Percentiles rank a stretch among this genome's conserved stretches.
phyloP scores from a whole-genome alignment of 306 rosid genomes.

The Cyamopsis tetragonoloba region DNA sequence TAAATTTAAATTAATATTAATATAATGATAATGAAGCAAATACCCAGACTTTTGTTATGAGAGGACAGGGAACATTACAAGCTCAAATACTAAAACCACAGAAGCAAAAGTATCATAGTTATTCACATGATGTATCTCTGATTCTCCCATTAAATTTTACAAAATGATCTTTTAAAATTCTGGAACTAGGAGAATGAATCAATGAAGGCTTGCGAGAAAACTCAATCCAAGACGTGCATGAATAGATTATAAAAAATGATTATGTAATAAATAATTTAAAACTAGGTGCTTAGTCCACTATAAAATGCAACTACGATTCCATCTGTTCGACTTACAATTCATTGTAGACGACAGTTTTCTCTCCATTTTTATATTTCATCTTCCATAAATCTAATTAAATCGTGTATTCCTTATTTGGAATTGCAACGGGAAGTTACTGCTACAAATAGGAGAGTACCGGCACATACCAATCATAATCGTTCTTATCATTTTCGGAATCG shows the following conservation, averaged over 20 bases:
- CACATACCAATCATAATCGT: slow-evolving; percentile 89
- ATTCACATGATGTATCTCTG: not conserved
- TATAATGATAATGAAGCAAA: not conserved
- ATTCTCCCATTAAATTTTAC: not conserved
- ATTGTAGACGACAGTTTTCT: not conserved
- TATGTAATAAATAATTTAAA: not conserved
- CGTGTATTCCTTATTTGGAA: not conserved
- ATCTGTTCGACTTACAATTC: not conserved
- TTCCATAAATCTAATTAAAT: not conserved
- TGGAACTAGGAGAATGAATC: not conserved
- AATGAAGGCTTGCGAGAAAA: not conserved
- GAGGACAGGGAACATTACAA: not conserved
- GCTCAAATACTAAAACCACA: not conserved
- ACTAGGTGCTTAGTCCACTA: not conserved
- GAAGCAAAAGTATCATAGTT: not conserved
- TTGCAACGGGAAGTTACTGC: not conserved
- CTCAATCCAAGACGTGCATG: not conserved
- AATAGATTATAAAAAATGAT: not conserved
- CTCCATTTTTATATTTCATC: not conserved
- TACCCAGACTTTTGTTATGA: not conserved
- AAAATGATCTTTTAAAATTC: not conserved
- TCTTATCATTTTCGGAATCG: slow-evolving; percentile 75
- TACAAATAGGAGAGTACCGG: not conserved
- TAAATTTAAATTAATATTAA: not conserved
- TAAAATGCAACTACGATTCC: not conserved